Evolutionary conservation across 768 basidiomycete species (phyloP), one percentile per base, ranked within the genome.

Genomic region (Mycena chlorophos): DNA sequence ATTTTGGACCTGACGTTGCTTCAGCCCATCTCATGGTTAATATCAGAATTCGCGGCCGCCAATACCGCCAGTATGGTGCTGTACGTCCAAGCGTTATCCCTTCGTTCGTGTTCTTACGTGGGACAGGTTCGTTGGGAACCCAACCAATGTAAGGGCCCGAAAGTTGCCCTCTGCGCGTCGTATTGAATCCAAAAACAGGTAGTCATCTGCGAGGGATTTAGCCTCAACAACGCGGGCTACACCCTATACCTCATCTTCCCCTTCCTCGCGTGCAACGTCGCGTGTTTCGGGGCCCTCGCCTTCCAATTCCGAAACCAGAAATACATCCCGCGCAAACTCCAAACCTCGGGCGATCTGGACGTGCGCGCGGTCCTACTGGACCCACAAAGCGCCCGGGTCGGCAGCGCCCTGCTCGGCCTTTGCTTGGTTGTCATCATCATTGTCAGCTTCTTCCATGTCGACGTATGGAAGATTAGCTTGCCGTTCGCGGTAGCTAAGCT

Each of bases 191-290:
- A 17, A 14, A 17, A 30, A 43, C 28, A 52, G 31, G 39, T 55
- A 8, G 47, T 98, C 45, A 84, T 97, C 22, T 89, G 91, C 48
- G 92, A 91, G 51, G 91, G 92, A 0, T 94, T 97, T 67, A 66
- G 75, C 3, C 78, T 96, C 43, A 87, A 88, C 47, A 90, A 91
- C 59, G 80, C 82, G 8, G 82, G 84, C 0, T 94, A 89, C 71
- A 90, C 89, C 0, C 89, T 87, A 0, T 93, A 93, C 71, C 83
- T 88, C 16, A 87, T 91, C 47, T 73, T 95, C 13, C 92, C 94
- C 0, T 89, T 93, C 63, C 66, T 95, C 26, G 86, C 81, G 3
- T 76, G 86, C 77, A 68, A 66, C 75, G 45, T 85, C n/a, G 78
- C 84, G 5, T 89, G 86, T 66, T 84, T 84, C 53, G 57, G 76